phyloP scores from a whole-genome alignment of 2,329 filamentous ascomycete species.

The Xylariaceae sp. region DNA sequence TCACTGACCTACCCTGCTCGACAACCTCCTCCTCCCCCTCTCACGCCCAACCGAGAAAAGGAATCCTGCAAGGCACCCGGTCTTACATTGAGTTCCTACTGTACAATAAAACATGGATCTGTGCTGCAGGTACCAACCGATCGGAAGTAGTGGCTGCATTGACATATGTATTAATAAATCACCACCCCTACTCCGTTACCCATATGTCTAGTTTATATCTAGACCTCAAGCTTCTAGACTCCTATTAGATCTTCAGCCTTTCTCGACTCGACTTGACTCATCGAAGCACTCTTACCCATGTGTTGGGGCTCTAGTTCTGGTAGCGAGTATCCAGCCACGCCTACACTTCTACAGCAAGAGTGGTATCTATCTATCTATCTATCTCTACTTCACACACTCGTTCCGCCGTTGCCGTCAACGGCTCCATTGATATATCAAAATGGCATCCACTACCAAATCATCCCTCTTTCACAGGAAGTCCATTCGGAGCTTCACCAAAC shows the following conservation, averaged over 20 bases:
- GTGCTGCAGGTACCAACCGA: constrained; percentile 41
- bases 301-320: constrained; percentile 17
- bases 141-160: constrained; percentile 11
- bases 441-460: constrained; percentile 28
- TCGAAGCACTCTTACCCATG: background rate
- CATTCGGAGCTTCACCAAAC: constrained; percentile 32
- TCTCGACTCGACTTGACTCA: background rate
- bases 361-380: background rate
- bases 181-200: constrained; percentile 14
- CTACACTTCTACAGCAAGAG: constrained; percentile 19
- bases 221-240: background rate
- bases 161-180: constrained; percentile 32
- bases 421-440: constrained; percentile 14
- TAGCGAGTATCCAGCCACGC: constrained; percentile 12
- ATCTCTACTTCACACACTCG: background rate
- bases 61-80: constrained; percentile 28
- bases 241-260: background rate
- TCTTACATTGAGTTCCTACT: constrained; percentile 17
- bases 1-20: constrained; percentile 17
- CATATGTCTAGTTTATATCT: background rate
- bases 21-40: constrained; percentile 12
- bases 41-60: background rate
- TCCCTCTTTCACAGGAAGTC: constrained; percentile 41
- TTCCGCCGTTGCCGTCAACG: background rate
- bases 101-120: constrained; percentile 19